These are phyloP conservation scores for Solanum tacnaense DNA, from an alignment of 257 asterid species.

Conservation along the genomic window DNA sequence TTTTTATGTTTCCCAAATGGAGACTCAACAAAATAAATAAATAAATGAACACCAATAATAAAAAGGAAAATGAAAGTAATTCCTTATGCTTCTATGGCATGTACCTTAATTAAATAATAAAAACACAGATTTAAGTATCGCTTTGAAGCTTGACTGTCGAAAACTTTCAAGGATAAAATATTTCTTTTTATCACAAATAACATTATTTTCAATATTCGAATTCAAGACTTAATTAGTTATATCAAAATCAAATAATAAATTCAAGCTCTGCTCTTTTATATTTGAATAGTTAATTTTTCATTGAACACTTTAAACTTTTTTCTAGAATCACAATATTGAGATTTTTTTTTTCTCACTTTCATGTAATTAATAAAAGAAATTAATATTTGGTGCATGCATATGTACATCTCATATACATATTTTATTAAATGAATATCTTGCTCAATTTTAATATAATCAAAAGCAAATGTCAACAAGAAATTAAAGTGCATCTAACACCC, in stretches of 20 bases:
- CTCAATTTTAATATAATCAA: not conserved
- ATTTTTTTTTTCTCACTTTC: not conserved
- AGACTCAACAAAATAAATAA: not conserved
- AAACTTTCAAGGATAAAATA: rapidly evolving
- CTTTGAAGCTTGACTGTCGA: not conserved
- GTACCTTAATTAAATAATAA: not conserved
- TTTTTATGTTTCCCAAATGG: not conserved
- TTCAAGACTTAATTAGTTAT: not conserved
- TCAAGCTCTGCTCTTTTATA: not conserved
- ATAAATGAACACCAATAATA: not conserved
- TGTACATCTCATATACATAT: not conserved
- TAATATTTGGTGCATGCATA: not conserved
- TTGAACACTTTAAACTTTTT: not conserved
- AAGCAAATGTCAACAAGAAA: not conserved
- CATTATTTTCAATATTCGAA: not conserved
- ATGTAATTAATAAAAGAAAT: not conserved
- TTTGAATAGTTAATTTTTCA: not conserved
- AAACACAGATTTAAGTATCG: not conserved
- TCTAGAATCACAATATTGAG: not conserved
- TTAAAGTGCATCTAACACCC: not conserved
- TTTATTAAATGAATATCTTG: not conserved
- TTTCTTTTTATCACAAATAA: not conserved
- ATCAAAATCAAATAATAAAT: not conserved
- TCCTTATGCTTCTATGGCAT: not conserved
- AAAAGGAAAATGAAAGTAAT: not conserved